These are phyloP conservation scores for Monosporozyma aquatica DNA, from an alignment of 805 yeast species.

Conservation along the genomic window DNA sequence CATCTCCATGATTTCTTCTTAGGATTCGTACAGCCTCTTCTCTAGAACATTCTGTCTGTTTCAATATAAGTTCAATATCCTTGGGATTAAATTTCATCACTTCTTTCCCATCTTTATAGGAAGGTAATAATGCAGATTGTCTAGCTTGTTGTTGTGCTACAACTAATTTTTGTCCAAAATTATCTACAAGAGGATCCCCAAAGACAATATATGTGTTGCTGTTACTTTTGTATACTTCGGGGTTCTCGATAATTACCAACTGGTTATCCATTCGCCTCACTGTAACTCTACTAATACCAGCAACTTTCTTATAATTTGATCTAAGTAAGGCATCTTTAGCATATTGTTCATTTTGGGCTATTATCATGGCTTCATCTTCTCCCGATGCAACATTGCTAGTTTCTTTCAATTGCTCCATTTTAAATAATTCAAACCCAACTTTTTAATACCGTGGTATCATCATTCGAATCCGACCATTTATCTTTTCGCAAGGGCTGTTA, in stretches of 20 bases:
- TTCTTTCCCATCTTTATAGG: conserved; percentile 3
- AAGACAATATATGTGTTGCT: conserved; percentile 45
- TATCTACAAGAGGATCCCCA: conserved; percentile 91
- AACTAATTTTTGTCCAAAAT: conserved; percentile 76
- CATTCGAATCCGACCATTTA: too few species aligned
- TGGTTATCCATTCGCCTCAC: conserved; percentile 84
- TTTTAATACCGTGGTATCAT: too few species aligned
- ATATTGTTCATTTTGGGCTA: background rate
- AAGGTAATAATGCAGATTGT: conserved; percentile 35
- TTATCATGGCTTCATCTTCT: background rate
- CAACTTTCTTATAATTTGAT: conserved; percentile 57
- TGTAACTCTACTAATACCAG: conserved; percentile 87
- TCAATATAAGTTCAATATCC: conserved; percentile 76
- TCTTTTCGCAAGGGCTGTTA: too few species aligned
- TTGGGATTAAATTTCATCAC: conserved; percentile 59
- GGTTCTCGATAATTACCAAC: conserved; percentile 78
- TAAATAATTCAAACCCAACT: too few species aligned
- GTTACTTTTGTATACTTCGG: conserved; percentile 85
- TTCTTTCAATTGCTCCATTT: background rate
- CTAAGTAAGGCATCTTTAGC: background rate
- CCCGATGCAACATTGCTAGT: background rate
- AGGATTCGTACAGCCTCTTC: conserved; percentile 85
- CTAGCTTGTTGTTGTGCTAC: conserved; percentile 60
- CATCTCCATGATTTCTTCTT: conserved; percentile 78
- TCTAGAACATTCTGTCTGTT: conserved; percentile 83